A percentile compares a stretch with the other conserved stretches of the same genome.
These are phyloP conservation scores for Trichoderma virens DNA, from an alignment of 495 filamentous ascomycete genomes.

Conservation along the genomic window DNA sequence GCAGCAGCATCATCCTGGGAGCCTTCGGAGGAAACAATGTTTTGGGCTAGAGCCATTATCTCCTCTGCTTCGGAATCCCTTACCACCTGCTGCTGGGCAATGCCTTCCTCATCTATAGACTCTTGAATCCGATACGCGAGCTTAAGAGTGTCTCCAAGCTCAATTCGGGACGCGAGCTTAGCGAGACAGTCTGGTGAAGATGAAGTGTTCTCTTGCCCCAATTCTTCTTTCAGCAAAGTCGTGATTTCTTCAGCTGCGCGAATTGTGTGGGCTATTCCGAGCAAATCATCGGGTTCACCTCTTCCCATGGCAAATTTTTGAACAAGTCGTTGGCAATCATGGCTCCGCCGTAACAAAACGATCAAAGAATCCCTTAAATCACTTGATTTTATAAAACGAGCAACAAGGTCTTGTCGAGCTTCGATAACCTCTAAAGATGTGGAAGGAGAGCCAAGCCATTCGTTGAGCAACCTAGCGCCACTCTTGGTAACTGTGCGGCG, in stretches of 20 bases:
- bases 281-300: conserved; percentile 89
- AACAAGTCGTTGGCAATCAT: conserved; percentile 81
- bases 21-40: conserved; percentile 55
- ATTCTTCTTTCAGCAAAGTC: conserved; percentile 24
- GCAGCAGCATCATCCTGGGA: conserved; percentile 29
- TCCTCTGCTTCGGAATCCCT: conserved; percentile 63
- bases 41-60: conserved; percentile 59
- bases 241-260: conserved; percentile 66
- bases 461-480: conserved; percentile 71
- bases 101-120: conserved; percentile 89
- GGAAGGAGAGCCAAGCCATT: conserved; percentile 81
- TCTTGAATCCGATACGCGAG: conserved; percentile 64
- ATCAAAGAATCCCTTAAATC: conserved; percentile 60
- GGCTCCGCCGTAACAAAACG: conserved; percentile 61
- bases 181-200: conserved; percentile 33
- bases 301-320: conserved; percentile 88
- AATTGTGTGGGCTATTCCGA: conserved; percentile 75
- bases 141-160: conserved; percentile 56
- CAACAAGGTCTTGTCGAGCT: conserved; percentile 72
- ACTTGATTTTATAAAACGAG: conserved; percentile 54
- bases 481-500: conserved; percentile 84
- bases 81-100: conserved; percentile 67
- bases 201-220: not conserved
- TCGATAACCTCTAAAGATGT: conserved; percentile 76
- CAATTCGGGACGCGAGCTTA: conserved; percentile 51